Evolutionary conservation across 1,139 yeast species (phyloP).

Genomic region (Pichia sp.): DNA sequence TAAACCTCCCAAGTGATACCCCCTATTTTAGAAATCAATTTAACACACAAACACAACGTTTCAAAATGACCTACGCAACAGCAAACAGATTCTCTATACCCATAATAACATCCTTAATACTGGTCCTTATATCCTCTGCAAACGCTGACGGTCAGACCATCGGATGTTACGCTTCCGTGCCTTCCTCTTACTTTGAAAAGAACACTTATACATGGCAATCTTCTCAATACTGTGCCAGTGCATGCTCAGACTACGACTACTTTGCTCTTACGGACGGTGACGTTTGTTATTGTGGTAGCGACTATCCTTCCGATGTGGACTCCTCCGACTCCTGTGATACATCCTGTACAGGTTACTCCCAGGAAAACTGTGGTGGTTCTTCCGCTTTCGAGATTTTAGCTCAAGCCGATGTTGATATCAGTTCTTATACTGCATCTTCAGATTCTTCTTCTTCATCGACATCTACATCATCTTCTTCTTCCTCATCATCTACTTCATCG

Average conservation of each 20-base stretch:
- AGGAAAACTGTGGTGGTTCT: constrained; percentile 42
- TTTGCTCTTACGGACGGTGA: constrained; percentile 59
- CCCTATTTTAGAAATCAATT: no score
- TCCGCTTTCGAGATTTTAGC: constrained; percentile 39
- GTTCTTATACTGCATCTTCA: constrained; percentile 15
- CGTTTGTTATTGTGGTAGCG: constrained; percentile 64
- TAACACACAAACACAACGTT: no score
- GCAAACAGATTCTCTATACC: neutral
- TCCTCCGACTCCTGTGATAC: constrained; percentile 34
- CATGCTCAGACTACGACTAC: constrained; percentile 51
- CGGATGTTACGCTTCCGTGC: constrained; percentile 39
- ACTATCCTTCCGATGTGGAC: constrained; percentile 42
- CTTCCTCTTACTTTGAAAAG: constrained; percentile 35
- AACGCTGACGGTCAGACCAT: constrained; percentile 14
- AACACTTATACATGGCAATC: constrained; percentile 50
- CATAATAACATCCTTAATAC: neutral
- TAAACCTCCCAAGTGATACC: no score
- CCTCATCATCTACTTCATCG: constrained; percentile 19
- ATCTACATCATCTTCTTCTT: constrained; percentile 19
- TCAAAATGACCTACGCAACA: neutral
- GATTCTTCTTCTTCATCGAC: constrained; percentile 17
- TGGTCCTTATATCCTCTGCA: neutral
- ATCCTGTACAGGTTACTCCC: constrained; percentile 35
- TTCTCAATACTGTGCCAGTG: constrained; percentile 44
- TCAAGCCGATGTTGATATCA: constrained; percentile 30